Percentiles rank a stretch among this genome's conserved stretches.
Evolutionary conservation across 2,329 filamentous ascomycete genomes (phyloP).

Genomic region (Westerdykella aurantiaca): DNA sequence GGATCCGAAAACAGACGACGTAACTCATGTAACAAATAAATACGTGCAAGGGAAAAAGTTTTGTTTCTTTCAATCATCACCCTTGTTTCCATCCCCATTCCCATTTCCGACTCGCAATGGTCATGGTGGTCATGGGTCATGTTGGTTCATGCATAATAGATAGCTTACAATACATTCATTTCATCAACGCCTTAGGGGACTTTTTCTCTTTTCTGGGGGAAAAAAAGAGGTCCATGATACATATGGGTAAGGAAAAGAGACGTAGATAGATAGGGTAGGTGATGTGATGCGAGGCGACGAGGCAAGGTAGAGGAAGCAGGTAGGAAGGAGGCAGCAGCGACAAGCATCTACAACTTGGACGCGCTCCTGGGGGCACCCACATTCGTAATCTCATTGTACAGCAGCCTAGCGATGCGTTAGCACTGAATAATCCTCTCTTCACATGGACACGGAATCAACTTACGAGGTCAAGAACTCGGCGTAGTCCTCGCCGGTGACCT

Average conservation of each 20-base stretch:
- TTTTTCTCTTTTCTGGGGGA: not conserved
- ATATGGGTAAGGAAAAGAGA: constrained; percentile 1
- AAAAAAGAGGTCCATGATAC: not conserved
- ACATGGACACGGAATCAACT: constrained; percentile 33
- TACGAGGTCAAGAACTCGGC: constrained; percentile 89
- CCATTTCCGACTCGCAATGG: too few relatives aligned
- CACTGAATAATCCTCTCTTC: constrained; percentile 11
- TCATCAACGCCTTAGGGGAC: constrained; percentile 1
- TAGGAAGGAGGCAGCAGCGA: not conserved
- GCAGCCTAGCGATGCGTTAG: constrained; percentile 49
- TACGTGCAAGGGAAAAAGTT: not conserved
- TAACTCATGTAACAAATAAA: constrained; percentile 7
- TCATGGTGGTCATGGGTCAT: too few relatives aligned
- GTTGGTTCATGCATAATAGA: not conserved
- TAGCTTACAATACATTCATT: not conserved
- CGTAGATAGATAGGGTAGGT: not conserved
- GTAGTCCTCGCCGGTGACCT: constrained; percentile 96
- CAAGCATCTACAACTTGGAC: constrained; percentile 38
- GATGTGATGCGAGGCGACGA: not conserved
- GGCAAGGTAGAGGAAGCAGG: not conserved
- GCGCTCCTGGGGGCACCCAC: constrained; percentile 58
- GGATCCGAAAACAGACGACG: constrained; percentile 1
- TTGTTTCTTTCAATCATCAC: not conserved
- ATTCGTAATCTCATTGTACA: constrained; percentile 84
- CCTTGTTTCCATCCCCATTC: too few relatives aligned